These are phyloP conservation scores for Trichoderma guizhouense DNA, from an alignment of 2,329 filamentous ascomycete genomes.

Conservation along the genomic window DNA sequence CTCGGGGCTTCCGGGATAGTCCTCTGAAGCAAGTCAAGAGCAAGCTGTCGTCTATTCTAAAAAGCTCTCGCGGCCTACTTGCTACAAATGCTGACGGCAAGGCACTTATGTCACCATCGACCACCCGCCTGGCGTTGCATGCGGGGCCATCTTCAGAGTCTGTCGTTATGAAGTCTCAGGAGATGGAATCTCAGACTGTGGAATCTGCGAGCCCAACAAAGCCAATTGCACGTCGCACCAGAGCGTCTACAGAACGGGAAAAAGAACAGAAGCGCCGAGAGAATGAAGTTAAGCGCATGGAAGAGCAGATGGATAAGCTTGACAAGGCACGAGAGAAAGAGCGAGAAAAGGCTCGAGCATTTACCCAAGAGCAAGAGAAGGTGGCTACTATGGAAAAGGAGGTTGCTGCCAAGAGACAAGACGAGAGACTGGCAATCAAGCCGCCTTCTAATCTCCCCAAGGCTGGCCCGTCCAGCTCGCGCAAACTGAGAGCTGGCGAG, in stretches of 20 bases:
- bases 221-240: slow-evolving; percentile 46
- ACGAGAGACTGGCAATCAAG: slow-evolving; percentile 41
- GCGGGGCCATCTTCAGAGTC: slow-evolving; percentile 48
- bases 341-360: slow-evolving; percentile 61
- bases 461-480: slow-evolving; percentile 44
- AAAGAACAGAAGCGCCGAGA: slow-evolving; percentile 64
- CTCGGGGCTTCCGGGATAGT: slow-evolving; percentile 62
- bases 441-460: slow-evolving; percentile 44
- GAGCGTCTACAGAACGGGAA: slow-evolving; percentile 59
- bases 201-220: slow-evolving; percentile 41
- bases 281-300: slow-evolving; percentile 60
- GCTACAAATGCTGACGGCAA: slow-evolving; percentile 71
- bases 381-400: slow-evolving; percentile 52
- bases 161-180: slow-evolving; percentile 31
- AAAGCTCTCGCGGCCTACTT: slow-evolving; percentile 80
- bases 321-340: slow-evolving; percentile 69
- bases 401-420: slow-evolving; percentile 51
- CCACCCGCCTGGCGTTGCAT: slow-evolving; percentile 44
- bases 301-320: slow-evolving; percentile 59
- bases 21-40: slow-evolving; percentile 90
- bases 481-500: slow-evolving; percentile 42
- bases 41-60: slow-evolving; percentile 86
- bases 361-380: slow-evolving; percentile 56
- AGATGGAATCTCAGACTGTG: slow-evolving; percentile 24
- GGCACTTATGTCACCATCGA: slow-evolving; percentile 53